phyloP scores from a whole-genome alignment of 257 asterid species.

The Dorcoceras hygrometricum region DNA sequence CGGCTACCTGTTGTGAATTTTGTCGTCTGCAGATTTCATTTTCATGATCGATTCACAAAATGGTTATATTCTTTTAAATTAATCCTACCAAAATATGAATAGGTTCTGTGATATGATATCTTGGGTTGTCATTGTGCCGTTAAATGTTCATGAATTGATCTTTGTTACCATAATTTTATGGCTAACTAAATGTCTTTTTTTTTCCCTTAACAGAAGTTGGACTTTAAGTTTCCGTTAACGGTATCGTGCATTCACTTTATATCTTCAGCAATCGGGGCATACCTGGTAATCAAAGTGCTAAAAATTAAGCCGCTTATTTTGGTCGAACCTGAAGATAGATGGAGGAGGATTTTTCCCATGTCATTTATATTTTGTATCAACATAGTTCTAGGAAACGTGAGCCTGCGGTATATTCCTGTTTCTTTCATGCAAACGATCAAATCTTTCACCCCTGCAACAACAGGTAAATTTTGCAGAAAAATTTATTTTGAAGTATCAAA shows the following conservation, averaged over 20 bases:
- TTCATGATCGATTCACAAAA: neutral
- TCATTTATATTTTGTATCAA: conserved; percentile 76
- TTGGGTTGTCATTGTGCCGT: conserved; percentile 3
- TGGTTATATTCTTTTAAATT: neutral
- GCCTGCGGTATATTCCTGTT: conserved; percentile 73
- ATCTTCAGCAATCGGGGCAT: conserved; percentile 62
- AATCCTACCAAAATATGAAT: neutral
- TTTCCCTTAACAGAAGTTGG: conserved; percentile 44
- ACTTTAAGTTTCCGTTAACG: conserved; percentile 62
- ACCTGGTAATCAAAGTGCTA: conserved; percentile 59
- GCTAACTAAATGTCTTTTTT: neutral
- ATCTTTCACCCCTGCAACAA: conserved; percentile 82
- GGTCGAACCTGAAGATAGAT: conserved; percentile 64
- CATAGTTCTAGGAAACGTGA: conserved; percentile 73
- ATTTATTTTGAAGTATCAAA: neutral
- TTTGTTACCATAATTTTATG: conserved; percentile 9
- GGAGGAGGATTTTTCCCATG: conserved; percentile 83
- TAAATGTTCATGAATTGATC: neutral
- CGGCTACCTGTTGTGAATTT: neutral
- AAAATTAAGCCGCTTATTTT: conserved; percentile 66
- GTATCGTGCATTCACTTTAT: conserved; percentile 69
- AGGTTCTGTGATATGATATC: neutral
- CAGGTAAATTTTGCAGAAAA: conserved; percentile 40
- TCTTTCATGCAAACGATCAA: conserved; percentile 89
- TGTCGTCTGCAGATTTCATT: neutral